Percentiles rank a stretch among this genome's conserved stretches.
phyloP scores from a whole-genome alignment of 768 basidiomycete genomes.

The Gymnopilus dilepis region DNA sequence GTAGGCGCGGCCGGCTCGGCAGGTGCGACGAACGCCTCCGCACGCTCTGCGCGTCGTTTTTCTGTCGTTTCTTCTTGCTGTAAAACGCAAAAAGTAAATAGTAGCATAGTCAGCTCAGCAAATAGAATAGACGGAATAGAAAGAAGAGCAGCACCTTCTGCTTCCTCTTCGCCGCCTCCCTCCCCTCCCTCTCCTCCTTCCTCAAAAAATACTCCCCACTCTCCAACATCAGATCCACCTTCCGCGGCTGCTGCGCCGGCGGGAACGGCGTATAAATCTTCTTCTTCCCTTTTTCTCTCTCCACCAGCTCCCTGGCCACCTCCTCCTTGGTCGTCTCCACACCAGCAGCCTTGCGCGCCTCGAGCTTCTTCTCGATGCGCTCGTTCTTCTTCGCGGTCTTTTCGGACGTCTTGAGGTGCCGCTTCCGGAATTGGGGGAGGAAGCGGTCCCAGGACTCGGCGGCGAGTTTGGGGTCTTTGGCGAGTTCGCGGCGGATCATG shows the following conservation, averaged over 20 bases:
- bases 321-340: slow-evolving; percentile 43
- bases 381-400: slow-evolving; percentile 94
- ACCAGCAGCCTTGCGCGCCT: slow-evolving; percentile 71
- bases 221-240: slow-evolving; percentile 52
- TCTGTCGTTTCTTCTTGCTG: slow-evolving; percentile 83
- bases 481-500: slow-evolving; percentile 97
- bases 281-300: slow-evolving; percentile 63
- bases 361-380: slow-evolving; percentile 59
- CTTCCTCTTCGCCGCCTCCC: slow-evolving; percentile 71
- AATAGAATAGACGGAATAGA: neutral
- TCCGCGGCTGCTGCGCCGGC: slow-evolving; percentile 90
- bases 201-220: neutral
- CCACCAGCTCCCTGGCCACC: too few species aligned
- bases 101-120: neutral
- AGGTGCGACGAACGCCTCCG: slow-evolving; percentile 89
- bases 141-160: slow-evolving; percentile 54
- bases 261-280: slow-evolving; percentile 99
- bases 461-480: slow-evolving; percentile 96
- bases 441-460: slow-evolving; percentile 97
- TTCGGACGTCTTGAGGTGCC: slow-evolving; percentile 91
- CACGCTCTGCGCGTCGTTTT: slow-evolving; percentile 78
- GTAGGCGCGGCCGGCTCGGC: slow-evolving; percentile 74
- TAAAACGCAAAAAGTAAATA: neutral
- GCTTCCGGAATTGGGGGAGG: slow-evolving; percentile 93
- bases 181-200: slow-evolving; percentile 70